phyloP scores from a whole-genome alignment of 2,329 filamentous ascomycete genomes.

The Fonsecaea pugnacius region DNA sequence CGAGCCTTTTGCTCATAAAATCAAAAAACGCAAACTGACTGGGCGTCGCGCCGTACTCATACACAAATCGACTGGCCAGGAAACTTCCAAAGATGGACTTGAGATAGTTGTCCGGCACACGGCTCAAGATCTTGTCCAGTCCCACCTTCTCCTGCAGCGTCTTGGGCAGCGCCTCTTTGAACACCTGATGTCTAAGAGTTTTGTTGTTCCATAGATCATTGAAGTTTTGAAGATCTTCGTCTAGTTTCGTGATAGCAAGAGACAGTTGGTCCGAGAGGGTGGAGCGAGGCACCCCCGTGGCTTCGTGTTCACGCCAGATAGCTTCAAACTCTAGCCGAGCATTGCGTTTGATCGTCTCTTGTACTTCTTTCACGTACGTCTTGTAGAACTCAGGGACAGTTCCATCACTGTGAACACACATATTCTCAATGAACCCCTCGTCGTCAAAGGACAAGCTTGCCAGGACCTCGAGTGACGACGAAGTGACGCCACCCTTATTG shows the following conservation, averaged over 20 bases:
- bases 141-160: slow-evolving; percentile 88
- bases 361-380: slow-evolving; percentile 87
- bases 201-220: slow-evolving; percentile 89
- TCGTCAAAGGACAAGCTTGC: slow-evolving; percentile 95
- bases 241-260: slow-evolving; percentile 89
- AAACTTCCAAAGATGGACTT: slow-evolving; percentile 95
- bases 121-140: slow-evolving; percentile 79
- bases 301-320: slow-evolving; percentile 91
- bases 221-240: slow-evolving; percentile 86
- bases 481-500: slow-evolving; percentile 98
- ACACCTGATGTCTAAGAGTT: slow-evolving; percentile 74
- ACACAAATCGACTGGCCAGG: slow-evolving; percentile 92
- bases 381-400: slow-evolving; percentile 88
- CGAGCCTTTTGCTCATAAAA: slow-evolving; percentile 56
- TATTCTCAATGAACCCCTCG: slow-evolving; percentile 82
- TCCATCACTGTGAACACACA: slow-evolving; percentile 82
- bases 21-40: slow-evolving; percentile 99
- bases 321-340: slow-evolving; percentile 95
- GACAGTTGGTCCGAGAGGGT: slow-evolving; percentile 91
- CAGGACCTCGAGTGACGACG: slow-evolving; percentile 92
- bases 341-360: slow-evolving; percentile 87
- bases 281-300: slow-evolving; percentile 77
- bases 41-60: slow-evolving; percentile 88
- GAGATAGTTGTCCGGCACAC: slow-evolving; percentile 88
- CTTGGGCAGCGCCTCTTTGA: slow-evolving; percentile 82